Percentiles rank a stretch among this genome's conserved stretches.
Conservation (phyloP, 768 basidiomycete species). For the Rhizopogon vinicolor region DNA sequence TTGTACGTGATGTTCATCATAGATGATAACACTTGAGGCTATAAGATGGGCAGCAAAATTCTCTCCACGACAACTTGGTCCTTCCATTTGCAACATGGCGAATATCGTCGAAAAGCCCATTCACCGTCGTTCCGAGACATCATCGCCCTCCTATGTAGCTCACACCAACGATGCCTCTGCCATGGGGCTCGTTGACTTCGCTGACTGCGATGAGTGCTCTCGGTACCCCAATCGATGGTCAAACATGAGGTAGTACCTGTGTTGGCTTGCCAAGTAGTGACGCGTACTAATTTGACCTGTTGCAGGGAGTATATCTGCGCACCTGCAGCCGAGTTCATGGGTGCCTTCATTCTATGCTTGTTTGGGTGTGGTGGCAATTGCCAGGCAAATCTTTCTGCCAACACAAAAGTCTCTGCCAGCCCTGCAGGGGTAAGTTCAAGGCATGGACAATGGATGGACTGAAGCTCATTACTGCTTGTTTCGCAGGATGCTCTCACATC, state of each 20-base stretch:
- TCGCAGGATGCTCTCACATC: constrained; percentile 43
- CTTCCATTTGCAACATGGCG: constrained; percentile 15
- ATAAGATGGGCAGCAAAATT: constrained; percentile 15
- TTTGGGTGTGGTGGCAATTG: constrained; percentile 51
- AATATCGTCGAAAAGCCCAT: constrained; percentile 11
- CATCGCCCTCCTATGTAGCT: constrained; percentile 5
- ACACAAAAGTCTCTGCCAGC: constrained; percentile 34
- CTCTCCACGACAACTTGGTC: neutral
- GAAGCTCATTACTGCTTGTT: neutral
- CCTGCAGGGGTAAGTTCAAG: constrained; percentile 43
- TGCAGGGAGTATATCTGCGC: constrained; percentile 40
- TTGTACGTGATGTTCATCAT: neutral
- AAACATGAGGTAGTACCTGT: constrained; percentile 35
- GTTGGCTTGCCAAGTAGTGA: neutral
- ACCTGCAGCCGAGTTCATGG: constrained; percentile 52
- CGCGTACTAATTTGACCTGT: neutral
- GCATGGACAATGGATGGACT: neutral
- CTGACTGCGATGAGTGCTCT: constrained; percentile 30
- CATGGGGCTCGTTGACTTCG: constrained; percentile 10
- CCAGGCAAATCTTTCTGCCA: constrained; percentile 43
- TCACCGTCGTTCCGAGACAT: constrained; percentile 17
- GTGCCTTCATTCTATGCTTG: constrained; percentile 46
- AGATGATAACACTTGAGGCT: constrained; percentile 1
- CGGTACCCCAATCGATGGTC: constrained; percentile 46
- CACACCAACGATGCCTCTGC: constrained; percentile 6